phyloP scores from a whole-genome alignment of 768 basidiomycete species.

The Lactarius trivialis region DNA sequence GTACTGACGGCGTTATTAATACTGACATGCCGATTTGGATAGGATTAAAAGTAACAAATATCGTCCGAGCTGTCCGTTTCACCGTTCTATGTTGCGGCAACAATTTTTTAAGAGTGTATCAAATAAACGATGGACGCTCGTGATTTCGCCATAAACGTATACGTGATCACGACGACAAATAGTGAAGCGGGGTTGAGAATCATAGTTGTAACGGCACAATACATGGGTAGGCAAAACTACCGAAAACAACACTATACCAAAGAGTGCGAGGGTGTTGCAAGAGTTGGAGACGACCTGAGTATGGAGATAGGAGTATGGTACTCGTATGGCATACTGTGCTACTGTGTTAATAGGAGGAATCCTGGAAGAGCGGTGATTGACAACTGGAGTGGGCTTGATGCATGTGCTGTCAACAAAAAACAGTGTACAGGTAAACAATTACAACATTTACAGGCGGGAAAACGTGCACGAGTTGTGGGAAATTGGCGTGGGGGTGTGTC shows the following conservation, averaged over 20 bases:
- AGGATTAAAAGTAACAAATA: neutral
- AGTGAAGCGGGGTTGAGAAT: neutral
- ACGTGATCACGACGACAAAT: neutral
- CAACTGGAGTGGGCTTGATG: neutral
- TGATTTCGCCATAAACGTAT: too few species aligned
- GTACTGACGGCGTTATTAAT: too few species aligned
- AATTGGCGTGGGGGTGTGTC: constrained; percentile 1
- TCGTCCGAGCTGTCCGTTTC: neutral
- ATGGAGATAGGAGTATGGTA: neutral
- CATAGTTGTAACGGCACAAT: constrained; percentile 12
- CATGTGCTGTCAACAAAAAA: constrained; percentile 3
- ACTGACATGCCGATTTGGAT: too few species aligned
- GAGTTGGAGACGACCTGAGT: neutral
- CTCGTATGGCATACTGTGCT: constrained; percentile 5
- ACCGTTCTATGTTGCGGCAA: neutral
- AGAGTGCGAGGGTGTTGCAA: neutral
- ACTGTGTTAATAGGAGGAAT: constrained; percentile 15
- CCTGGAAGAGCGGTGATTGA: constrained; percentile 10
- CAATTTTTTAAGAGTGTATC: too few species aligned
- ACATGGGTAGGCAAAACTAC: neutral
- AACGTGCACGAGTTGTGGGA: constrained; percentile 5
- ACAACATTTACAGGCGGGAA: constrained; percentile 8
- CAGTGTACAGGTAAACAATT: constrained; percentile 15
- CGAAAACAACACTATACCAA: neutral
- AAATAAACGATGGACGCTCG: too few species aligned